Conservation (phyloP, 163 green algal genomes). For the Prototheca cutis region DNA sequence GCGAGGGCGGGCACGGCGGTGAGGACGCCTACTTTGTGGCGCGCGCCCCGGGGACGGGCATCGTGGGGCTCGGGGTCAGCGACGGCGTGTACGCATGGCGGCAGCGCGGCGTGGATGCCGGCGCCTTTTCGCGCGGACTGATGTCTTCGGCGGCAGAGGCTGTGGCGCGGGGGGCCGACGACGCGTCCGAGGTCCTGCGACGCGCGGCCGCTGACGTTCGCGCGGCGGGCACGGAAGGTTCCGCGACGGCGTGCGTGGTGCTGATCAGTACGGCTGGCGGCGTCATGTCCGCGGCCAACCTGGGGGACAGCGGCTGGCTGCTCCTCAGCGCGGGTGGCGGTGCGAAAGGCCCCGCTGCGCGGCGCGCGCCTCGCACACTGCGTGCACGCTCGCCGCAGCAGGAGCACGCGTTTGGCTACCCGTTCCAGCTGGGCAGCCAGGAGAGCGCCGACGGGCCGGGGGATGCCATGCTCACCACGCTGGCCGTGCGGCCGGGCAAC, state of each 20-base stretch:
- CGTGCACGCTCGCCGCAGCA: constrained; percentile 66
- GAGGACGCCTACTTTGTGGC: constrained; percentile 81
- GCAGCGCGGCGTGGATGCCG: constrained; percentile 70
- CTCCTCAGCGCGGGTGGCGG: constrained; percentile 31
- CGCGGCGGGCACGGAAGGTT: constrained; percentile 46
- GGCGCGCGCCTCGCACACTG: not conserved
- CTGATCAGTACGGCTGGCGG: constrained; percentile 56
- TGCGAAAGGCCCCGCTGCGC: too few species aligned
- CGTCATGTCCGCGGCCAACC: constrained; percentile 58
- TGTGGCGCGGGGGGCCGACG: constrained; percentile 44
- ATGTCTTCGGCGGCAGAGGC: not conserved
- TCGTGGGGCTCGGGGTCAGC: constrained; percentile 75
- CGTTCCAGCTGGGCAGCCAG: constrained; percentile 69
- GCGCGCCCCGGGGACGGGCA: constrained; percentile 13
- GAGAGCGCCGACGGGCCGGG: constrained; percentile 41
- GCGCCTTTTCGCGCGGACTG: constrained; percentile 43
- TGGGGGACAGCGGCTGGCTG: constrained; percentile 80
- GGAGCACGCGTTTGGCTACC: constrained; percentile 82
- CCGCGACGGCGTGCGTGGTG: constrained; percentile 60
- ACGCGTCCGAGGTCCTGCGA: constrained; percentile 36
- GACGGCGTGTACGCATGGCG: constrained; percentile 85
- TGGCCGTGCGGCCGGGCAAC: constrained; percentile 59
- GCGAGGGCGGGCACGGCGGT: constrained; percentile 52
- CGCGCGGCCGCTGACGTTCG: constrained; percentile 31
- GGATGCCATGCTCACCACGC: constrained; percentile 60